Evolutionary conservation across 2,329 filamentous ascomycete genomes (phyloP).

Genomic region (Paraphaeosphaeria sporulosa): DNA sequence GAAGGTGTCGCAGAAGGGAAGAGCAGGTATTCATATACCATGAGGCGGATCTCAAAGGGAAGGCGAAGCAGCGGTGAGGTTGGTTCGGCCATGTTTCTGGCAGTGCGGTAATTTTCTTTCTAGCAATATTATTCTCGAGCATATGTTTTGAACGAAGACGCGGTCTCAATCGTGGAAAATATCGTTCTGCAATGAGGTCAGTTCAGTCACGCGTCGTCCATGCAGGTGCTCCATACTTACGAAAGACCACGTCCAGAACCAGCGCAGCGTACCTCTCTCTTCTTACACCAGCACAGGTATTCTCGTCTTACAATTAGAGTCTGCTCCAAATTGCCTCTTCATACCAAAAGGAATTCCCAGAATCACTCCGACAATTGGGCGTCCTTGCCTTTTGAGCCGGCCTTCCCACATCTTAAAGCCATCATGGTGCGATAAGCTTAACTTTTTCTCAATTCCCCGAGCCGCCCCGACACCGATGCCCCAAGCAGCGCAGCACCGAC

Average conservation of each 20-base stretch:
- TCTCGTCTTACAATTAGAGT: neutral
- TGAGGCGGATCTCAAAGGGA: constrained; percentile 56
- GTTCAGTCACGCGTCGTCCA: neutral
- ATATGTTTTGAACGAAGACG: neutral
- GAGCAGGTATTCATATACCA: constrained; percentile 56
- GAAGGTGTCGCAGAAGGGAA: constrained; percentile 47
- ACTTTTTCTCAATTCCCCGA: constrained; percentile 4
- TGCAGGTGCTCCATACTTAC: constrained; percentile 11
- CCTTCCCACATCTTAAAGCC: neutral
- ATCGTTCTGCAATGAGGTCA: neutral
- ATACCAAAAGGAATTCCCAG: neutral
- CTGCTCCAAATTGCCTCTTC: neutral
- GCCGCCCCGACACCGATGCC: neutral
- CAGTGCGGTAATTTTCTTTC: neutral
- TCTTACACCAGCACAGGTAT: neutral
- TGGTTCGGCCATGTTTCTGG: constrained; percentile 12
- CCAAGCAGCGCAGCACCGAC: neutral
- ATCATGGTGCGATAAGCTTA: constrained; percentile 15
- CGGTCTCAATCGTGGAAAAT: neutral
- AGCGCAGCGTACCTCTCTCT: neutral
- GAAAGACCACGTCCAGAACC: neutral
- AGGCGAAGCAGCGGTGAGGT: constrained; percentile 52
- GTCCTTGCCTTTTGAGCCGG: neutral
- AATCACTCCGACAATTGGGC: neutral
- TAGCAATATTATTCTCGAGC: neutral